phyloP scores from a whole-genome alignment of 352 stramenopile genomes.

The Phytophthora kernoviae region DNA sequence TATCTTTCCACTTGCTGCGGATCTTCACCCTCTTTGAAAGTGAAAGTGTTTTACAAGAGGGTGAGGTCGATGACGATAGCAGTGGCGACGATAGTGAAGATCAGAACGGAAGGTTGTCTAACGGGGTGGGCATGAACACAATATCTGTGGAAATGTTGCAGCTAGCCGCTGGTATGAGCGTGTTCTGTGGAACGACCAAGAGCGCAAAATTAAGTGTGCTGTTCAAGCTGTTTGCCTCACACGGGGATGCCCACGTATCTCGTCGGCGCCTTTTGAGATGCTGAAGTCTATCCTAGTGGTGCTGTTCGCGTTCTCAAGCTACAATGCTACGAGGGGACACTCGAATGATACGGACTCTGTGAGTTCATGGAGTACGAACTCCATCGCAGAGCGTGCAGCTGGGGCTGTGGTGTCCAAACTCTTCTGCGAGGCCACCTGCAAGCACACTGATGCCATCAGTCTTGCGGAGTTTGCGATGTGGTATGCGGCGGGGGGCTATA shows the following conservation, averaged over 20 bases:
- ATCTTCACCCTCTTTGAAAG: conserved; percentile 87
- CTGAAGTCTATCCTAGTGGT: conserved; percentile 83
- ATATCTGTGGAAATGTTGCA: conserved; percentile 80
- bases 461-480: conserved; percentile 96
- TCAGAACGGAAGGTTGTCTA: conserved; percentile 19
- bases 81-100: conserved; percentile 27
- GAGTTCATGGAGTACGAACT: conserved; percentile 78
- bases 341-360: conserved; percentile 63
- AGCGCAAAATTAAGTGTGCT: conserved; percentile 92
- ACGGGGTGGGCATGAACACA: conserved; percentile 33
- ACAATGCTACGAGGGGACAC: conserved; percentile 64
- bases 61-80: conserved; percentile 34
- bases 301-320: conserved; percentile 86
- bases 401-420: conserved; percentile 91
- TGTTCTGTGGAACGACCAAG: conserved; percentile 96
- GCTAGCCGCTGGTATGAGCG: conserved; percentile 84
- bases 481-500: conserved; percentile 95
- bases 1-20: conserved; percentile 85
- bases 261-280: conserved; percentile 83
- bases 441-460: conserved; percentile 80
- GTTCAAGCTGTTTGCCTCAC: conserved; percentile 82
- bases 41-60: conserved; percentile 56
- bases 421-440: conserved; percentile 72
- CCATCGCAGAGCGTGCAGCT: conserved; percentile 85
- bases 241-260: conserved; percentile 65